A percentile compares a stretch with the other conserved stretches of the same genome.
phyloP scores from a whole-genome alignment of 129 eudicot species.

The Centrapalus pauciflorus region DNA sequence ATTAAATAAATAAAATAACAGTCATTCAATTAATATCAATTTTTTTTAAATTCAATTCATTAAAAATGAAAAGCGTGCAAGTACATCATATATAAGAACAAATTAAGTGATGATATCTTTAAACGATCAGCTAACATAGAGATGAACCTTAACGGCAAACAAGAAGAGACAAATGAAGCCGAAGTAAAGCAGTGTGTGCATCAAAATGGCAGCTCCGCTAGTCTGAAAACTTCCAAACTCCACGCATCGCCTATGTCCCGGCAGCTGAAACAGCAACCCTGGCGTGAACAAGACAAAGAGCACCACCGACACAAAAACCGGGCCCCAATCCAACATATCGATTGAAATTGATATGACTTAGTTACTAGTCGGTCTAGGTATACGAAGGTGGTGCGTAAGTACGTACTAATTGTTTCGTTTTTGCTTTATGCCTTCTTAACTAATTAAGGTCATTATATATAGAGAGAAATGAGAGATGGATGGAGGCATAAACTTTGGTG shows the following conservation, averaged over 20 bases:
- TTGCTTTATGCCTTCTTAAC: background rate
- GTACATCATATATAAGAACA: too few species aligned
- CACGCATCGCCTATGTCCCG: constrained; percentile 48
- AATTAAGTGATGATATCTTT: too few species aligned
- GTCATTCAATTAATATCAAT: too few species aligned
- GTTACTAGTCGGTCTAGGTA: too few species aligned
- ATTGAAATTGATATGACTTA: background rate
- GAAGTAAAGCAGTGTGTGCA: constrained; percentile 53
- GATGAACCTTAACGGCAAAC: constrained; percentile 44
- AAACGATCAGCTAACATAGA: constrained; percentile 44
- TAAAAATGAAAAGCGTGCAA: too few species aligned
- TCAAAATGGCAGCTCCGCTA: constrained; percentile 48
- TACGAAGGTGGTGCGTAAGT: too few species aligned
- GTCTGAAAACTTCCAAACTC: constrained; percentile 66
- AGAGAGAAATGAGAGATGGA: background rate
- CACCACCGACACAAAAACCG: constrained; percentile 50
- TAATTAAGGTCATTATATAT: constrained; percentile 6
- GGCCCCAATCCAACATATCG: constrained; percentile 61
- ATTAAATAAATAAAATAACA: too few species aligned
- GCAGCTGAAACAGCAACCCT: constrained; percentile 63
- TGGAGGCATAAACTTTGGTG: constrained; percentile 28
- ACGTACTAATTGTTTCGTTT: too few species aligned
- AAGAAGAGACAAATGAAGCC: constrained; percentile 57
- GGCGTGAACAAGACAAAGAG: constrained; percentile 64
- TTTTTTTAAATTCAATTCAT: too few species aligned